Evolutionary conservation across 2,329 filamentous ascomycete genomes (phyloP), one percentile per base, ranked within the genome.

Genomic region (Beauveria bassiana): DNA sequence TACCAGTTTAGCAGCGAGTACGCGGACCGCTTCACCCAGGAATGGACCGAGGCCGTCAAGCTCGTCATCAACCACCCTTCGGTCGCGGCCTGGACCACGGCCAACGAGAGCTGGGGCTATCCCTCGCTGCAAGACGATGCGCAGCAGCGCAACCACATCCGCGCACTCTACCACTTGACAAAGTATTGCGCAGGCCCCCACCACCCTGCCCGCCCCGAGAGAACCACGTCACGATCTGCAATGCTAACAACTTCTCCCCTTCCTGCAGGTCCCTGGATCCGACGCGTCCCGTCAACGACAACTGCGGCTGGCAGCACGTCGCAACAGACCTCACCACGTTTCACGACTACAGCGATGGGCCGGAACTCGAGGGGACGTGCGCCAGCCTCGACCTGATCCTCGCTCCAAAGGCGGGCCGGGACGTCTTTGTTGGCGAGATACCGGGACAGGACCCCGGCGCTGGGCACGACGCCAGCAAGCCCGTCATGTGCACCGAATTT

Each of bases 261-360:
- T 10, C 28, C 8, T 38, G 12, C 10, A 75, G 73, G 60, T 78
- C 78, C 0, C 76, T 89, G 2, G 86, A 89, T 65, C 78, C 82
- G 1, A 87, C 82, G 0, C 75, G 86, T 6, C 85, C 85, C 18
- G 78, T 89, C 68, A 89, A 89, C 67, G 86, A 89, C 70, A 89
- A 89, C 71, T 89, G 86, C 65, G 86, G 86, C 40, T 89, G 86
- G 86, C 85, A 89, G 68, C 86, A 88, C 64, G 85, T 88, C 6
- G 66, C 77, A 5, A 38, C 34, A 12, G 34, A 38, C 12, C 34
- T 38, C 34, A 38, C 34, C 34, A 38, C 34, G 34, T 38, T 38
- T 38, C 34, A 38, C 34, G 34, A 38, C 34, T 38, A 38, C 34
- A 14, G 34, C 34, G 34, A 38, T 1, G 34, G 34, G 12, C 34